phyloP scores from a whole-genome alignment of 208 protist species.

The Trypanosoma lewisi region DNA sequence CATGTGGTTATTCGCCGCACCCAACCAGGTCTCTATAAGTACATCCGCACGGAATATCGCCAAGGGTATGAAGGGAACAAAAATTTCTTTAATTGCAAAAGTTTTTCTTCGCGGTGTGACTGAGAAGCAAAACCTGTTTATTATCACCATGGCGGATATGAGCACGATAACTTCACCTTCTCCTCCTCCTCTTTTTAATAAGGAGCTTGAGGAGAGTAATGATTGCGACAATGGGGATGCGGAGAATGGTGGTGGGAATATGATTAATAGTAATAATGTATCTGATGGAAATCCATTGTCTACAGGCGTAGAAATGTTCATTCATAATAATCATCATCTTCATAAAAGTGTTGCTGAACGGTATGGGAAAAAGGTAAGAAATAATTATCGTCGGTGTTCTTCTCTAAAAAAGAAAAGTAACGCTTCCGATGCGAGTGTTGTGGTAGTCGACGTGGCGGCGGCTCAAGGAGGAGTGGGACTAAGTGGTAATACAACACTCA shows the following conservation, averaged over 20 bases:
- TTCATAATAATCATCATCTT: background rate
- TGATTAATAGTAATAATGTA: no score
- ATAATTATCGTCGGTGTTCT: background rate
- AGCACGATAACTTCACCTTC: slow-evolving; percentile 21
- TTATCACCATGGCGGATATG: slow-evolving; percentile 28
- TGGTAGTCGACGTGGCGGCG: background rate
- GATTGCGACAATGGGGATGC: no score
- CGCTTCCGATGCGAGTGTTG: no score
- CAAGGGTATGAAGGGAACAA: background rate
- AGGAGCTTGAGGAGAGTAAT: no score
- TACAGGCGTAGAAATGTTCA: background rate
- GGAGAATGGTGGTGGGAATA: no score
- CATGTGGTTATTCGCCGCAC: slow-evolving; percentile 73
- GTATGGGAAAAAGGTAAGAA: background rate
- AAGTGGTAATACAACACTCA: slow-evolving; percentile 5
- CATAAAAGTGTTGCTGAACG: background rate
- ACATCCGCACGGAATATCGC: background rate
- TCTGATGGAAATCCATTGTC: background rate
- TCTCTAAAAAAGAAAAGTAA: no score
- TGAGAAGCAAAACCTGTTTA: slow-evolving; percentile 55
- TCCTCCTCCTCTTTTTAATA: background rate
- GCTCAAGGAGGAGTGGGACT: background rate
- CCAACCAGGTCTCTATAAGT: slow-evolving; percentile 60
- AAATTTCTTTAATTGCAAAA: slow-evolving; percentile 20
- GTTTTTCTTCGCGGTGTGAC: slow-evolving; percentile 66